phyloP scores from a whole-genome alignment of 2,329 filamentous ascomycete species.

The Fusarium multiceps region DNA sequence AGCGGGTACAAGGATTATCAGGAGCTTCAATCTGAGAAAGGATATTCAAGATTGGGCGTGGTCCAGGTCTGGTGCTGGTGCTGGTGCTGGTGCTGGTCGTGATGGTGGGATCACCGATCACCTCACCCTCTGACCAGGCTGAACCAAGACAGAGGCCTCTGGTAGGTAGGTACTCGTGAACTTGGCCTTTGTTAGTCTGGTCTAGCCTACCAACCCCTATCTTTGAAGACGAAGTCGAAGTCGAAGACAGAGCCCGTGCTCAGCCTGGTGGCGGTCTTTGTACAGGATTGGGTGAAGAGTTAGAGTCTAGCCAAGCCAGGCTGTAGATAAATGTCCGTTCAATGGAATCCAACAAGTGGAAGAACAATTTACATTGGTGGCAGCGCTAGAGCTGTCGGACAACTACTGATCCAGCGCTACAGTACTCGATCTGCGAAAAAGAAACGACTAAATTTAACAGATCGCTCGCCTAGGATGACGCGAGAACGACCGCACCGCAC shows the following conservation, averaged over 20 bases:
- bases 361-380: conserved; percentile 21
- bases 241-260: conserved; percentile 29
- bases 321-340: conserved; percentile 23
- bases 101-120: conserved; percentile 44
- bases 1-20: conserved; percentile 25
- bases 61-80: conserved; percentile 30
- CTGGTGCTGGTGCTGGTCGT: conserved; percentile 23
- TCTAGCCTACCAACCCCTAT: conserved; percentile 37
- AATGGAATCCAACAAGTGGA: conserved; percentile 26
- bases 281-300: conserved; percentile 1
- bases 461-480: conserved; percentile 33
- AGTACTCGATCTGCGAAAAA: conserved; percentile 25
- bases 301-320: conserved; percentile 32
- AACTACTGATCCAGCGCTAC: conserved; percentile 2
- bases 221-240: background rate
- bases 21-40: conserved; percentile 18
- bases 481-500: conserved; percentile 8
- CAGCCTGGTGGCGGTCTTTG: conserved; percentile 24
- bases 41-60: conserved; percentile 30
- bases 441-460: conserved; percentile 29
- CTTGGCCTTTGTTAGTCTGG: background rate
- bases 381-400: conserved; percentile 28
- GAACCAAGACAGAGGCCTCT: conserved; percentile 13
- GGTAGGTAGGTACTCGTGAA: conserved; percentile 17
- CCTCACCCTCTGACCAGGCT: conserved; percentile 39